Evolutionary conservation across 306 rosid species (phyloP).

Genomic region (Ziziphus jujuba): DNA sequence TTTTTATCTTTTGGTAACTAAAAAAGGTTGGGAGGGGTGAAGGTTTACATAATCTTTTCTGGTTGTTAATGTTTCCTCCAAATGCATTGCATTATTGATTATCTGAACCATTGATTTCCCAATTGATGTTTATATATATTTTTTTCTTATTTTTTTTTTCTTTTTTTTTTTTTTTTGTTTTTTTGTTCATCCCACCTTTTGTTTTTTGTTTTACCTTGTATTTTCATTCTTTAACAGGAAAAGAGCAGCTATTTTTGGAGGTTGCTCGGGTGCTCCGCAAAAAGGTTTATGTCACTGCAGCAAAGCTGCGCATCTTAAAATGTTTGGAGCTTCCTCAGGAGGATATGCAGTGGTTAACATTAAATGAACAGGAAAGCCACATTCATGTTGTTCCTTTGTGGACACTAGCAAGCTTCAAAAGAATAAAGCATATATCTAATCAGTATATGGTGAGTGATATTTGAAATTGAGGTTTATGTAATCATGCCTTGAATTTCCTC

Average conservation of each 20-base stretch:
- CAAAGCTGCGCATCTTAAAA: conserved; percentile 71
- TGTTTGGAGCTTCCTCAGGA: conserved; percentile 74
- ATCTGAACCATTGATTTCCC: neutral
- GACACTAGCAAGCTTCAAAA: conserved; percentile 92
- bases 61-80: neutral
- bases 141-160: no score
- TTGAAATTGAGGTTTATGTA: neutral
- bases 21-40: no score
- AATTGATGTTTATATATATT: neutral
- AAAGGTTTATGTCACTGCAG: conserved; percentile 75
- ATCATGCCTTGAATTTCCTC: neutral
- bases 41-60: neutral
- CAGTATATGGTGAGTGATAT: conserved; percentile 62
- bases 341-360: conserved; percentile 89
- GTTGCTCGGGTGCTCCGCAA: conserved; percentile 84
- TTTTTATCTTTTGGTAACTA: no score
- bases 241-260: conserved; percentile 89
- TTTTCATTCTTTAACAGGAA: conserved; percentile 48
- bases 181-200: neutral
- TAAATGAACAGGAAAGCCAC: conserved; percentile 83
- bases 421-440: conserved; percentile 76
- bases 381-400: conserved; percentile 95
- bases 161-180: no score
- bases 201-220: neutral
- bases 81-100: neutral